A percentile compares a stretch with the other conserved stretches of the same genome.
Conservation (phyloP, 1,284 basidiomycete species). For the Ustilago sp. region DNA sequence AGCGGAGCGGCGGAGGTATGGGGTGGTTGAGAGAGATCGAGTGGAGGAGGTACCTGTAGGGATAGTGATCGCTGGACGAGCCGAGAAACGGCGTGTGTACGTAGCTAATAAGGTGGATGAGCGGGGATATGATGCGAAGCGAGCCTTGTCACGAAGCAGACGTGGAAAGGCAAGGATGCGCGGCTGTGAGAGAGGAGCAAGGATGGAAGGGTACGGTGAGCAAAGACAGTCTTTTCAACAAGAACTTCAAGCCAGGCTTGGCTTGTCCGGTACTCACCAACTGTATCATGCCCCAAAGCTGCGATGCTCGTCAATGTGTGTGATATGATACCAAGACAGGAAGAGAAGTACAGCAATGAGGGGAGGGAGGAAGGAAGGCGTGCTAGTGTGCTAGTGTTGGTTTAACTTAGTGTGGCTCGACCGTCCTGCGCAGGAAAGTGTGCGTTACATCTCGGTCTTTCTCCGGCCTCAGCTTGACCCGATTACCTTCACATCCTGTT, state of each 20-base stretch:
- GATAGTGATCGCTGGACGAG: background rate
- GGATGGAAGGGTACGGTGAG: conserved; percentile 1
- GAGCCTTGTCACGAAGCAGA: conserved; percentile 42
- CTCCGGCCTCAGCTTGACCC: background rate
- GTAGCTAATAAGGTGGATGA: conserved; percentile 12
- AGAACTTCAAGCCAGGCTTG: background rate
- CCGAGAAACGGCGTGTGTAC: background rate
- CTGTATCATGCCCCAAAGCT: conserved; percentile 44
- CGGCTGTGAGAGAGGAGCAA: conserved; percentile 10
- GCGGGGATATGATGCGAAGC: conserved; percentile 16
- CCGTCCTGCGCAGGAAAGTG: background rate
- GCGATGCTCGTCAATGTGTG: conserved; percentile 1
- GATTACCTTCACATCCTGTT: background rate
- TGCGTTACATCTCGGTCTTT: background rate
- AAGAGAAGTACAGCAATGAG: background rate
- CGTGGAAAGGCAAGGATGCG: conserved; percentile 42
- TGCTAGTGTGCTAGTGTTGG: conserved; percentile 7
- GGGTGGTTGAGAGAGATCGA: conserved; percentile 12
- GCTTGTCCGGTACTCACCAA: background rate
- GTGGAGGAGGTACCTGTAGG: background rate
- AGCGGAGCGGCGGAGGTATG: conserved; percentile 1
- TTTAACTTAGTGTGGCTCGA: conserved; percentile 8
- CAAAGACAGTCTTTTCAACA: background rate
- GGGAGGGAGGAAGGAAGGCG: background rate
- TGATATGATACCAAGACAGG: conserved; percentile 1